Base-by-base conservation (phyloP, 371 early-diverging fungal genomes). In the Smittium culicis region DNA sequence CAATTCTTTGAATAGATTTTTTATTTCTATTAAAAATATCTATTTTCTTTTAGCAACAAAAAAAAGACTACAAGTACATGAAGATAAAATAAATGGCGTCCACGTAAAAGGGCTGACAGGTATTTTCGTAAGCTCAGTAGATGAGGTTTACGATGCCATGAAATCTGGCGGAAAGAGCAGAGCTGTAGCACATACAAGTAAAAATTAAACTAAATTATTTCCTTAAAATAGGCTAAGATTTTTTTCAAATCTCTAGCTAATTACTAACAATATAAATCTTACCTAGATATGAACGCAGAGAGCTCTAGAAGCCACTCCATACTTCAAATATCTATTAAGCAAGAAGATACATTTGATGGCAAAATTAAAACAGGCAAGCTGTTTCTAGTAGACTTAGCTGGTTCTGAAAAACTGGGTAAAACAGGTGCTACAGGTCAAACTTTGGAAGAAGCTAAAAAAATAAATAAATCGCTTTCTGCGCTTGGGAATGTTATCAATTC, bases 281-380 rank as follows among this genome's bases (percentile, higher is more conserved):
- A n/a, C 65, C 98, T 97, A 67, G 89, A 94, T 77, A 97, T 98
- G 98, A 99, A 99, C 78, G 92, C 91, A 33, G 93, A 94, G 77
- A 88, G 88, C 81, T 94, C 95, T 54, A 87, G 99, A 66, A 87
- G 88, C 71, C 99, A 99, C 79, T 95, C 98, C 67, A 94, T 99
- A 71, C 96, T 99, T 74, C 89, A 93, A n/a, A 83, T 98, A 35
- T 90, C 89, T 17, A 86, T 99, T 71, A 86, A 85, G 31, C 91
- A 94, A 77, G 93, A 96, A 82, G 93, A 96, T 76, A 72, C 91
- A 57, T 76, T 81, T n/a, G 90, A 88, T 64, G 96, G 96, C 29
- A 89, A 87, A 71, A 86, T 83, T n/a, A 57, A 14, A n/a, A 16
- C 27, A 2, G 75, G 76, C n/a, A 45, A 45, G 20, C 75, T 71